Percentiles rank a stretch among this genome's conserved stretches.
Evolutionary conservation across 2,329 filamentous ascomycete genomes (phyloP).

Genomic region (Fusarium falciforme): DNA sequence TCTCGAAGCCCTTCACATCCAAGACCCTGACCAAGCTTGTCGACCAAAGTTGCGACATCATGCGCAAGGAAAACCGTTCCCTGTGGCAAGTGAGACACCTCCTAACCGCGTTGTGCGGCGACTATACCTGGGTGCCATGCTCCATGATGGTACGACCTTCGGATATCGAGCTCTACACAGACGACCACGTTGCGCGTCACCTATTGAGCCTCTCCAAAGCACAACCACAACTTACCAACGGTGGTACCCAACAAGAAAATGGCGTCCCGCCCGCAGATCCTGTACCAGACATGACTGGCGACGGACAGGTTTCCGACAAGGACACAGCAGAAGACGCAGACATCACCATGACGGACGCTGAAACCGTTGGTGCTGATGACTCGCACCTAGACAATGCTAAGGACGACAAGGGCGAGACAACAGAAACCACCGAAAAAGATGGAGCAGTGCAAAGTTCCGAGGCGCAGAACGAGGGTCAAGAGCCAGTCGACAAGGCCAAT

Average conservation of each 20-base stretch:
- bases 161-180: constrained; percentile 66
- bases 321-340: constrained; percentile 39
- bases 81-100: constrained; percentile 81
- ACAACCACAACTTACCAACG: constrained; percentile 38
- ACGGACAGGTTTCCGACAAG: constrained; percentile 15
- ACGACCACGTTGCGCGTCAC: constrained; percentile 56
- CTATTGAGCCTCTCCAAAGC: constrained; percentile 47
- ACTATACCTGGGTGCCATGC: constrained; percentile 76
- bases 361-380: constrained; percentile 34
- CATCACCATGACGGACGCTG: constrained; percentile 48
- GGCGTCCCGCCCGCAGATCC: constrained; percentile 6
- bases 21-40: constrained; percentile 78
- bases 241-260: constrained; percentile 32
- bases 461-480: constrained; percentile 22
- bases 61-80: constrained; percentile 79
- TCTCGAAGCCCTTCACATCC: constrained; percentile 80
- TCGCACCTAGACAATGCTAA: constrained; percentile 24
- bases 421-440: constrained; percentile 15
- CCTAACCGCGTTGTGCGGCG: constrained; percentile 78
- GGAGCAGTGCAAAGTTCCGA: neutral
- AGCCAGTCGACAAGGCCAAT: neutral
- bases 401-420: constrained; percentile 14
- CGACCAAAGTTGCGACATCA: constrained; percentile 74
- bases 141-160: constrained; percentile 66
- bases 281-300: constrained; percentile 6